These are phyloP conservation scores for Podospora bellae-mahoneyi DNA, from an alignment of 495 filamentous ascomycete genomes.

Conservation along the genomic window DNA sequence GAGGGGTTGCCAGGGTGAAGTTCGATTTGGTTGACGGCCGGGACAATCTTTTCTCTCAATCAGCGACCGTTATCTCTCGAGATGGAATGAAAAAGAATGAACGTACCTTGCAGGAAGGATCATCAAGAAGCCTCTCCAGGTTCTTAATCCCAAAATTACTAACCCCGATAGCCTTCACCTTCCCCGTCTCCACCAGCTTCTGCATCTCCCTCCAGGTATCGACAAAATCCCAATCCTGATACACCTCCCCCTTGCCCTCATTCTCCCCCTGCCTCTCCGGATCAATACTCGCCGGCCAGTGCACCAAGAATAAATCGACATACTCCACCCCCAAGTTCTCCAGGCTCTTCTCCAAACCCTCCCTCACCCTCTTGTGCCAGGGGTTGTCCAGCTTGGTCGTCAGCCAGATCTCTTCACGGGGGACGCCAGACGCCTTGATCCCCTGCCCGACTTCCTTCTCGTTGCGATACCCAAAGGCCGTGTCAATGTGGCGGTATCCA, in stretches of 20 bases:
- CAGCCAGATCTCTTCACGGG: slow-evolving; percentile 77
- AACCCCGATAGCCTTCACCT: slow-evolving; percentile 77
- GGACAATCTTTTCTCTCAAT: slow-evolving; percentile 52
- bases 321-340: slow-evolving; percentile 70
- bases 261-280: slow-evolving; percentile 38
- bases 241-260: slow-evolving; percentile 36
- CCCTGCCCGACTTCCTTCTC: slow-evolving; percentile 79
- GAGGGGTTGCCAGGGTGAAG: slow-evolving; percentile 79
- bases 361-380: slow-evolving; percentile 64
- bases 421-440: slow-evolving; percentile 74
- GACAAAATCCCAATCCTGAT: slow-evolving; percentile 70
- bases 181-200: slow-evolving; percentile 73
- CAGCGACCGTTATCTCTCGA: neutral
- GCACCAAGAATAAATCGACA: slow-evolving; percentile 81
- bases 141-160: slow-evolving; percentile 72
- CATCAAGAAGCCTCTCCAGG: slow-evolving; percentile 62
- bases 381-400: slow-evolving; percentile 87
- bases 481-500: slow-evolving; percentile 60
- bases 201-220: slow-evolving; percentile 82
- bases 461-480: slow-evolving; percentile 80
- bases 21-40: slow-evolving; percentile 89
- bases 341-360: slow-evolving; percentile 67
- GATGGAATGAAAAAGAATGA: neutral
- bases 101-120: slow-evolving; percentile 48
- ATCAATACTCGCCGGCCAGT: slow-evolving; percentile 65